Percentiles rank a stretch among this genome's conserved stretches.
Evolutionary conservation across 1,139 yeast species (phyloP).

Genomic region (Debaryomyces subglobosus): DNA sequence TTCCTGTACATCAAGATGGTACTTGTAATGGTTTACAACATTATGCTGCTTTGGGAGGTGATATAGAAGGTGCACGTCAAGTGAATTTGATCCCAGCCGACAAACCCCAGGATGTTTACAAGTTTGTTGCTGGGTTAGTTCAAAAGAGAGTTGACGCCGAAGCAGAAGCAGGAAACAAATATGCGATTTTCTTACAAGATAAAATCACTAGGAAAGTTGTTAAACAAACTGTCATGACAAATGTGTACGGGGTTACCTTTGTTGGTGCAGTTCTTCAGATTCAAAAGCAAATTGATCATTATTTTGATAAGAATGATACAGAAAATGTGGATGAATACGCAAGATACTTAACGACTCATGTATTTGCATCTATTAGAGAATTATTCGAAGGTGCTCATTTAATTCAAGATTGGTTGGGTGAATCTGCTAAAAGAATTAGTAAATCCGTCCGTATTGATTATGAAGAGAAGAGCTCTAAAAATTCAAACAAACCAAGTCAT

Average conservation of each 20-base stretch:
- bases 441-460: conserved; percentile 74
- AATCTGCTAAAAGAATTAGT: conserved; percentile 79
- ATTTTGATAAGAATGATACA: conserved; percentile 48
- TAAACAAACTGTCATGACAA: conserved; percentile 98
- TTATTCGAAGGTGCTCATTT: conserved; percentile 90
- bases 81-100: conserved; percentile 85
- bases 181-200: conserved; percentile 58
- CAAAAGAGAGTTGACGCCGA: conserved; percentile 60
- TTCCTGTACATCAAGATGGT: conserved; percentile 97
- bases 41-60: conserved; percentile 98
- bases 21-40: conserved; percentile 97
- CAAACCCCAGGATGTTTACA: conserved; percentile 88
- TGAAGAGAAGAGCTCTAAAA: conserved; percentile 29
- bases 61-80: conserved; percentile 89
- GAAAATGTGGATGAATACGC: conserved; percentile 50
- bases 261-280: conserved; percentile 93
- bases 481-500: conserved; percentile 54
- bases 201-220: conserved; percentile 84
- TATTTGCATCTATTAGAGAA: conserved; percentile 82
- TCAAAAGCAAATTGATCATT: conserved; percentile 58
- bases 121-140: conserved; percentile 80
- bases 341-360: conserved; percentile 73
- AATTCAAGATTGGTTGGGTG: conserved; percentile 96
- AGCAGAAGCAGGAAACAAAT: conserved; percentile 55
- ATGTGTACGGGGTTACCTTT: conserved; percentile 95